Conservation (phyloP, 225 moss, liverwort and hornwort genomes). For the Bryoerythrophyllum caledonicum region DNA sequence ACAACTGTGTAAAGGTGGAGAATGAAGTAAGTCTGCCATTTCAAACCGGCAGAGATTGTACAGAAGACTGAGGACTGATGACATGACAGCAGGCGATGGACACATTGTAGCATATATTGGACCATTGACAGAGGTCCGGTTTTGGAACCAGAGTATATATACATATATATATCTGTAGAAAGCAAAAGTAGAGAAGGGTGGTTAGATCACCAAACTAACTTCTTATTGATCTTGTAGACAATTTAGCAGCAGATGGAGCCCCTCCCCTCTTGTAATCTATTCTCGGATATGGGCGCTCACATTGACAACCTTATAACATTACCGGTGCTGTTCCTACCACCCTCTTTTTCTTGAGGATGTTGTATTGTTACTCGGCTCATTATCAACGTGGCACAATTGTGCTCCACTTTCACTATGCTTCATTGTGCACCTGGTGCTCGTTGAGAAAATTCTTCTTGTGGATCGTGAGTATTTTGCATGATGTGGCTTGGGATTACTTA, state of each 20-base stretch:
- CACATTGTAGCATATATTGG: constrained; percentile 28
- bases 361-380: constrained; percentile 3
- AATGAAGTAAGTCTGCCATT: constrained; percentile 1
- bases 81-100: constrained; percentile 15
- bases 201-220: background rate
- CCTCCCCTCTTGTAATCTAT: constrained; percentile 20
- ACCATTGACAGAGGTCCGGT: background rate
- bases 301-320: constrained; percentile 9
- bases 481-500: background rate
- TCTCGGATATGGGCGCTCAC: constrained; percentile 14
- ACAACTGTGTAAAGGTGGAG: background rate
- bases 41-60: constrained; percentile 15
- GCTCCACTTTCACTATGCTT: background rate
- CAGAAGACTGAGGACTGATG: constrained; percentile 26
- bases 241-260: constrained; percentile 1
- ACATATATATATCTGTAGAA: background rate
- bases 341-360: constrained; percentile 9
- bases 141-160: constrained; percentile 2
- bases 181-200: constrained; percentile 5
- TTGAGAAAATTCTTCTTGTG: background rate
- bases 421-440: background rate
- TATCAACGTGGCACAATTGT: constrained; percentile 2
- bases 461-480: background rate
- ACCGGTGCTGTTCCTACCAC: constrained; percentile 13
- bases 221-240: background rate